Percentiles rank a stretch among this genome's conserved stretches.
These are phyloP conservation scores for Ilyonectria sp. DNA, from an alignment of 2,329 filamentous ascomycete species.

Conservation along the genomic window DNA sequence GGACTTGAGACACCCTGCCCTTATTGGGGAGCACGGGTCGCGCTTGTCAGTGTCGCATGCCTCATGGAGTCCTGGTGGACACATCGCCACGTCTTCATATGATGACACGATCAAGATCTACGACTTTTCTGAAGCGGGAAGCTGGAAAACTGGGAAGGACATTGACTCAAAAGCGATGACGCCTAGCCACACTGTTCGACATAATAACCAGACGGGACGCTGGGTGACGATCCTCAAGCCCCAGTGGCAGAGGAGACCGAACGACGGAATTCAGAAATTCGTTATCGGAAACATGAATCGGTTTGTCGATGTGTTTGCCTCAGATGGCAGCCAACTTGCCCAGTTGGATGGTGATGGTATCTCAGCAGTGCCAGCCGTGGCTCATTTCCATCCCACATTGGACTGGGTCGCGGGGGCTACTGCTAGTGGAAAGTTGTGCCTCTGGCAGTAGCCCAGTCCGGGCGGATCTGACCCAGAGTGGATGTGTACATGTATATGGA, in stretches of 20 bases:
- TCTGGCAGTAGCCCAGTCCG: conserved; percentile 79
- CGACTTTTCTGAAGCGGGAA: conserved; percentile 75
- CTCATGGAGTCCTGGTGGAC: conserved; percentile 87
- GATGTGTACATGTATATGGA: background rate
- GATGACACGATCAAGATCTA: conserved; percentile 97
- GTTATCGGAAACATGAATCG: conserved; percentile 98
- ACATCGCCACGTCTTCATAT: conserved; percentile 93
- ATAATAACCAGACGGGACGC: conserved; percentile 96
- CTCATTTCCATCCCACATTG: conserved; percentile 87
- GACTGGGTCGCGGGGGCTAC: conserved; percentile 96
- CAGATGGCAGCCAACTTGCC: conserved; percentile 87
- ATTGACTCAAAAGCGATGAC: conserved; percentile 76
- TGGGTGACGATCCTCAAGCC: conserved; percentile 90
- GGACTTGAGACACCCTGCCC: conserved; percentile 72
- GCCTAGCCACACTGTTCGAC: conserved; percentile 78
- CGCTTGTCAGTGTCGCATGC: conserved; percentile 92
- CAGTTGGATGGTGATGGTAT: conserved; percentile 92
- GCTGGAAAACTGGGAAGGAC: conserved; percentile 72
- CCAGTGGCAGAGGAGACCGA: conserved; percentile 89
- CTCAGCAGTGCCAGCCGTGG: conserved; percentile 93
- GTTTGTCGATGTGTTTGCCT: conserved; percentile 92
- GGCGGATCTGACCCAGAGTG: background rate
- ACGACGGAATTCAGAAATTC: conserved; percentile 87
- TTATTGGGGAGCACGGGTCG: conserved; percentile 87
- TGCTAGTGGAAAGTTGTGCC: conserved; percentile 90